Evolutionary conservation across 352 stramenopile genomes (phyloP).

Genomic region (Phytopythium oedochilum): DNA sequence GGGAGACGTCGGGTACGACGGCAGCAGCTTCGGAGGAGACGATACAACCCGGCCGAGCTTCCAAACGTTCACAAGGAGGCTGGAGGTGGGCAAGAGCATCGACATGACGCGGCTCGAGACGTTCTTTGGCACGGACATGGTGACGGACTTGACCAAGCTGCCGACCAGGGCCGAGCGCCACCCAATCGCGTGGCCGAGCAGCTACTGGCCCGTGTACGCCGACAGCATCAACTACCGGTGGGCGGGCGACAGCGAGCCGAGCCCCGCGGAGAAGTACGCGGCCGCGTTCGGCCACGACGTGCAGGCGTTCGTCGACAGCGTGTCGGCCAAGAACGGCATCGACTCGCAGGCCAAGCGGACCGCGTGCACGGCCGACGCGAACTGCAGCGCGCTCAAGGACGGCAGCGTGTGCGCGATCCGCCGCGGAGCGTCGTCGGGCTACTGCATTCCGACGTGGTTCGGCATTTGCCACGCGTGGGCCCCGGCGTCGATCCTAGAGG

Average conservation of each 20-base stretch:
- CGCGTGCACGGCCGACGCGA: conserved; percentile 19
- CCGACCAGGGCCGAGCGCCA: conserved; percentile 33
- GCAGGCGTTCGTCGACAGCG: conserved; percentile 30
- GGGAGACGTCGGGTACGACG: conserved; percentile 8
- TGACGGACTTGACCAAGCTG: conserved; percentile 46
- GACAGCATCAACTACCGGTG: conserved; percentile 66
- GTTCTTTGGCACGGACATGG: conserved; percentile 39
- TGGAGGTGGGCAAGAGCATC: conserved; percentile 32
- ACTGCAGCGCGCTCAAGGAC: conserved; percentile 32
- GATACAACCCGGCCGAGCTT: background rate
- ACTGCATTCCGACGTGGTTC: conserved; percentile 58
- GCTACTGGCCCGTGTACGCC: conserved; percentile 62
- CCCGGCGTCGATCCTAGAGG: conserved; percentile 42
- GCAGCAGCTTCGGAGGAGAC: background rate
- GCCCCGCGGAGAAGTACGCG: conserved; percentile 50
- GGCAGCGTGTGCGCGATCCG: conserved; percentile 41
- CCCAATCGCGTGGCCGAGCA: conserved; percentile 55
- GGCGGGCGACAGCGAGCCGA: conserved; percentile 21
- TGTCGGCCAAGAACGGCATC: conserved; percentile 43
- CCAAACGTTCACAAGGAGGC: conserved; percentile 8
- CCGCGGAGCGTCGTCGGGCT: conserved; percentile 14
- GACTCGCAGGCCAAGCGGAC: conserved; percentile 28
- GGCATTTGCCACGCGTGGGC: conserved; percentile 63
- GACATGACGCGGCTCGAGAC: conserved; percentile 48
- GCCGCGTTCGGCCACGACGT: conserved; percentile 38